Evolutionary conservation across 768 basidiomycete species (phyloP), one percentile per base, ranked within the genome.

Genomic region (Rhizopogon sp.): DNA sequence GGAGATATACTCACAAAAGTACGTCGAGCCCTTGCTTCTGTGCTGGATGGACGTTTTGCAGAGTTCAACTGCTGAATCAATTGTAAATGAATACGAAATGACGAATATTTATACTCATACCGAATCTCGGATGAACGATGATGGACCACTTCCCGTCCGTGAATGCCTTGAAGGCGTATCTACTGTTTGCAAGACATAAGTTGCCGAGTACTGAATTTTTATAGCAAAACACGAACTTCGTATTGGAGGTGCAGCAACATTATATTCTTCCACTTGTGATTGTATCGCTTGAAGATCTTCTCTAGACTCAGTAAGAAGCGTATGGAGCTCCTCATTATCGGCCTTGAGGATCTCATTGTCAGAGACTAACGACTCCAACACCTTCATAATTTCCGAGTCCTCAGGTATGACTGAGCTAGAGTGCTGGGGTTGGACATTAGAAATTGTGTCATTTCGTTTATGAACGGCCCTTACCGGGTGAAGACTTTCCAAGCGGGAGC

Each of bases 261-360:
- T 74, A 33, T 84, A 79, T 64, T 94, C 90, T 54, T 87, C 91
- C 1, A 86, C 69, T 67, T 95, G 91, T 59, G 84, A 84, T 51
- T 85, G 85, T 43, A 92, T 64, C 1, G 72, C 66, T 53, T 84
- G 81, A 5, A 86, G 66, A 58, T 94, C 90, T 64, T 95, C 92
- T 28, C 91, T 80, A 1, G 88, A 79, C 49, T 92, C 88, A 2
- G 80, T 70, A 6, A 98, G 74, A 8, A 93, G 69, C 45, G 79
- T 79, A 55, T 89, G 87, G 46, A 96, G 70, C 64, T 96, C 91
- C 6, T 80, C 78, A 56, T 90, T 92, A 62, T 93, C 91, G 17
- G 82, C 83, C 68, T 90, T 90, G 51, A 95, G 72, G 25, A 77
- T 77, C 60, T 94, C 90, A 62, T 93, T 96, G 62, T 91, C 90